A percentile compares a stretch with the other conserved stretches of the same genome.
phyloP scores from a whole-genome alignment of 2,329 filamentous ascomycete genomes.

The Aschersonia sp. region DNA sequence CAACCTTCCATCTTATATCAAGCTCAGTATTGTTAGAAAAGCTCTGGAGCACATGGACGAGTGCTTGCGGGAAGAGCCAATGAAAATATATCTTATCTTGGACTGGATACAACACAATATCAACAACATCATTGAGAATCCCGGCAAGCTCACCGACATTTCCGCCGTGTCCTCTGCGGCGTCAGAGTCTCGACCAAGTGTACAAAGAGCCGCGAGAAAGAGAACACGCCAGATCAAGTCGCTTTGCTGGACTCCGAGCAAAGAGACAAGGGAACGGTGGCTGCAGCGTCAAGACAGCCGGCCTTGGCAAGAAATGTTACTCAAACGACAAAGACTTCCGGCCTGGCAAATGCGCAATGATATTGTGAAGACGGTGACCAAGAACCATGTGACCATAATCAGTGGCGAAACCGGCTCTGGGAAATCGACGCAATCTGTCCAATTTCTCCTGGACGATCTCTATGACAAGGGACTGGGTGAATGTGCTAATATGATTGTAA shows the following conservation, averaged over 20 bases:
- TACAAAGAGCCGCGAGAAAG: conserved; percentile 13
- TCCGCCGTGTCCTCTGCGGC: conserved; percentile 60
- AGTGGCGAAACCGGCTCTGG: conserved; percentile 94
- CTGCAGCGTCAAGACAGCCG: conserved; percentile 47
- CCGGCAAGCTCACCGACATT: conserved; percentile 73
- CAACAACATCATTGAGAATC: conserved; percentile 67
- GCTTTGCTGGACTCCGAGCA: conserved; percentile 49
- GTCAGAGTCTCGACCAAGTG: conserved; percentile 31
- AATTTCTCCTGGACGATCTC: conserved; percentile 87
- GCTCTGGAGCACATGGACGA: conserved; percentile 57
- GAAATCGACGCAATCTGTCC: conserved; percentile 92
- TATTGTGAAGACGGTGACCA: conserved; percentile 61
- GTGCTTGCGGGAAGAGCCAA: conserved; percentile 67
- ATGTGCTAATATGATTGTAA: conserved; percentile 82
- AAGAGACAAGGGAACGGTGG: conserved; percentile 54
- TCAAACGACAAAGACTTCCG: conserved; percentile 58
- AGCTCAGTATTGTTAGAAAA: conserved; percentile 72
- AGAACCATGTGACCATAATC: conserved; percentile 85
- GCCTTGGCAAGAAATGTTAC: conserved; percentile 61
- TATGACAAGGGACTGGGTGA: conserved; percentile 63
- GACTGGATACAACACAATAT: conserved; percentile 87
- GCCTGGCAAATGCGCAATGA: conserved; percentile 73
- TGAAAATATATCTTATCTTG: conserved; percentile 74
- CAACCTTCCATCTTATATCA: conserved; percentile 79
- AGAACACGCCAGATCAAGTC: conserved; percentile 34